These are phyloP conservation scores for Phyllachora maydis DNA, from an alignment of 2,329 filamentous ascomycete genomes.

Conservation along the genomic window DNA sequence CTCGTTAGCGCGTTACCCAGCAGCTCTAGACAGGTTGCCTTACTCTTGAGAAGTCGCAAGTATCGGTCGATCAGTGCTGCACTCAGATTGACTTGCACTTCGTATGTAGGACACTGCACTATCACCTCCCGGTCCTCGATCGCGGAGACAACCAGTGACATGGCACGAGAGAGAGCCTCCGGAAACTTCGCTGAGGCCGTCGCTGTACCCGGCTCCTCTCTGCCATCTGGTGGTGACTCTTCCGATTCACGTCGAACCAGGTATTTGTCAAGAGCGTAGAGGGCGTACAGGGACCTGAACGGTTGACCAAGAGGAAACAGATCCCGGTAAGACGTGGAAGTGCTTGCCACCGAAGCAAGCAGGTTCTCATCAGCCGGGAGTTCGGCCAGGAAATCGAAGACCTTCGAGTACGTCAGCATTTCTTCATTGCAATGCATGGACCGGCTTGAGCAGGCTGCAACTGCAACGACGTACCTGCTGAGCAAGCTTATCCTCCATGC, in stretches of 20 bases:
- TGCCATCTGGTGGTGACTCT: conserved; percentile 6
- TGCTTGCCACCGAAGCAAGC: conserved; percentile 33
- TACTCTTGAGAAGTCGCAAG: conserved; percentile 31
- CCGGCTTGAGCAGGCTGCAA: background rate
- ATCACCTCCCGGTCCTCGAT: conserved; percentile 36
- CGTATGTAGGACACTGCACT: conserved; percentile 18
- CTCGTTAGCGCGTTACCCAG: conserved; percentile 6
- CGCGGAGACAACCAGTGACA: conserved; percentile 35
- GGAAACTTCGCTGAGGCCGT: too few species aligned
- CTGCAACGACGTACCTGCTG: conserved; percentile 29
- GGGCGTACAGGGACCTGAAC: conserved; percentile 54
- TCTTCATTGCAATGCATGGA: background rate
- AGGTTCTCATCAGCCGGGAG: conserved; percentile 49
- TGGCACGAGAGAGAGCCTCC: conserved; percentile 20
- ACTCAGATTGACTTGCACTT: conserved; percentile 25
- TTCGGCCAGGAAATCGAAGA: conserved; percentile 48
- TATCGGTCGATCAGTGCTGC: conserved; percentile 35
- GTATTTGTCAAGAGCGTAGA: conserved; percentile 44
- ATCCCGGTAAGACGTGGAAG: conserved; percentile 28
- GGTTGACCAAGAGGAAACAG: conserved; percentile 50
- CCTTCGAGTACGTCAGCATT: conserved; percentile 16
- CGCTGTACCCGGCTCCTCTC: too few species aligned
- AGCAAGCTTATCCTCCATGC: conserved; percentile 48
- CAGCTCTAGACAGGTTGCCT: conserved; percentile 2
- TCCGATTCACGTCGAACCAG: conserved; percentile 22